Base-by-base conservation (phyloP, 257 asterid genomes). In the Solanum sejunctum region DNA sequence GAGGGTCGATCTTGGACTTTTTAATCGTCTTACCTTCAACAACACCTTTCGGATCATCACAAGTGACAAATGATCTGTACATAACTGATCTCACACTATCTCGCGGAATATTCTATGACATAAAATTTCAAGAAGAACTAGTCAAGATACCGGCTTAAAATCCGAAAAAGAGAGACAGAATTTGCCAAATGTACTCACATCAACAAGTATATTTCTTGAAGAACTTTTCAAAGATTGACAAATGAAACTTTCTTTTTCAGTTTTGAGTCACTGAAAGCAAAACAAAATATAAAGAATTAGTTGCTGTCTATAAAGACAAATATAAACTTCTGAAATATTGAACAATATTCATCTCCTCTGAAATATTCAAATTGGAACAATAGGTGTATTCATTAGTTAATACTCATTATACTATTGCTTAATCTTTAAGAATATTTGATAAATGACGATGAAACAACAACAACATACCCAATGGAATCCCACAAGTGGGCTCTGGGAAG, bases 1-100 rank as follows among this genome's bases (percentile, higher is more conserved):
- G 87, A 21, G 90, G 77, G 47, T 78, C 83, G 43, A 58, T 83
- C 89, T 88, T 92, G 93, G 93, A 87, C 77, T 80, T 92, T 87
- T 85, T 91, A 67, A 75, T 88, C 47, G 92, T 88, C 88, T 88
- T 91, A 11, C 93, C 86, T 52, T 94, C 97, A 70, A 79, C 92
- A 55, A 94, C 92, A 9, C 98, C 98, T 86, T 88, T 93, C 5
- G 96, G 93, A 84, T 92, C 97, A 83, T 91, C 94, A 43, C 98
- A 94, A 10, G 93, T 89, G 89, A 94, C 87, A 18, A 94, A 91
- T 43, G 97, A 91, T 91, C 95, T 88, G 83, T 91, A 92, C 41
- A 86, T 91, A 79, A 75, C 90, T 72, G 98, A 93, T 91, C 91
- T 93, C 43, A 86, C 70, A 43, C 92, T 88, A 89, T 91, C 95